Conservation (phyloP, 129 eudicot genomes). For the Escallonia rubra region DNA sequence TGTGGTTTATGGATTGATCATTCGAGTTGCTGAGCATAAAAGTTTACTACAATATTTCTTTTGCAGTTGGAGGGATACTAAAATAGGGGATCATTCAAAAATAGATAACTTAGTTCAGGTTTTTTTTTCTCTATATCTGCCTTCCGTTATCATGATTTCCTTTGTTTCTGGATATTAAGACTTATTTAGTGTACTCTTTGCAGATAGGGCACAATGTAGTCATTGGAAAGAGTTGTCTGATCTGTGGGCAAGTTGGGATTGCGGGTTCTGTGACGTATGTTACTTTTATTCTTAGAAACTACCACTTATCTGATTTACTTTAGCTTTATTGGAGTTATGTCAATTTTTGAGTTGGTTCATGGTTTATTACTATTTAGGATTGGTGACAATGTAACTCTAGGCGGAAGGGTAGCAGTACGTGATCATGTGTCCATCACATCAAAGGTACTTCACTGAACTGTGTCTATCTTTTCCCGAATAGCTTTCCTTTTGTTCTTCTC, state of each 20-base stretch:
- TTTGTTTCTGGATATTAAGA: constrained; percentile 1
- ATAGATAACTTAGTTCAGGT: constrained; percentile 96
- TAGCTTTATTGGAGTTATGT: neutral
- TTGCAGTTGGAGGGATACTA: constrained; percentile 95
- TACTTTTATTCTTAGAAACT: neutral
- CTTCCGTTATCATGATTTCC: constrained; percentile 4
- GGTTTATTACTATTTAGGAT: constrained; percentile 29
- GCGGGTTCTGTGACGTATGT: constrained; percentile 93
- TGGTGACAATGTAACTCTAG: constrained; percentile 79
- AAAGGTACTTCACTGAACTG: constrained; percentile 34
- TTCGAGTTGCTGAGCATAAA: constrained; percentile 2
- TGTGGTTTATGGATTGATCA: constrained; percentile 6
- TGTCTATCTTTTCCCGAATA: too few species aligned
- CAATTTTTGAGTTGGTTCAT: neutral
- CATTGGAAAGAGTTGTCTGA: constrained; percentile 72
- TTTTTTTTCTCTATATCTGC: constrained; percentile 4
- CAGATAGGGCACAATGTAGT: constrained; percentile 90
- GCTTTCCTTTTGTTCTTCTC: too few species aligned
- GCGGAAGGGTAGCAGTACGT: constrained; percentile 79
- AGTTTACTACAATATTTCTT: neutral
- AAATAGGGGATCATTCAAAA: constrained; percentile 74
- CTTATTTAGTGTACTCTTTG: constrained; percentile 15
- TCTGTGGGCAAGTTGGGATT: constrained; percentile 93
- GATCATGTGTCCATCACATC: constrained; percentile 84
- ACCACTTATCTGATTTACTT: neutral